Evolutionary conservation across 1,284 basidiomycete genomes (phyloP), one percentile per base, ranked within the genome.

Genomic region (Anthracocystis setariae): DNA sequence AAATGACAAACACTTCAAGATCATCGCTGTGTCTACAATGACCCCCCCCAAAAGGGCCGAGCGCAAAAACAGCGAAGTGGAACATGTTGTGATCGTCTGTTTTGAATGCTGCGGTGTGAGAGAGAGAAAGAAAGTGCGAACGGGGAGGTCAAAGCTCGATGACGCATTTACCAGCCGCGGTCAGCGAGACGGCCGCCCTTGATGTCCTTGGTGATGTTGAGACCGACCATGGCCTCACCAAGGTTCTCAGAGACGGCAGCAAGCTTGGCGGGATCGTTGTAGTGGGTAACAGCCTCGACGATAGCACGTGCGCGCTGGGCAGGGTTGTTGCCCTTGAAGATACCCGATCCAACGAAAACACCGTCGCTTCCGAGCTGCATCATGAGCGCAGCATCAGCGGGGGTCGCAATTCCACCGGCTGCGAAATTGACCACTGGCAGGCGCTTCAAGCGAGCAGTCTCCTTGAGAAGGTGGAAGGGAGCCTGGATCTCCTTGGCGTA

Each of bases 331-430:
- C 94, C 95, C 67, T 70, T 63, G 58, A 82, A 82, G 59, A 82
- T 79, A 42, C 80, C 80, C 1, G 77, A 79, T 13, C 80, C 80
- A 87, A 85, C 84, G 63, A 85, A 85, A 23, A 85, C 92, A 87
- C 96, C 95, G 83, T 98, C 95, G 83, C 93, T 94, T 47, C 95
- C 94, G 37, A 99, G 88, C 83, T 98, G 94, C 95, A 98, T 98
- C 95, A 98, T 97, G 72, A 99, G 85, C 3, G 96, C 96, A 21
- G 95, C 96, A 84, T 99, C 95, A 71, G 94, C 94, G 46, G 95
- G 95, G 5, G 95, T 98, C 48, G 96, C 94, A 60, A 98, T 89
- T 72, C 95, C 95, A 65, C 95, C 95, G 48, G 95, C 94, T 23
- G 84, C 83, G 71, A 85, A 84, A 79, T 85, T 85, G 66, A 88